Base-by-base conservation (phyloP, 2,329 filamentous ascomycete species). In the Trichophyton benhamiae region DNA sequence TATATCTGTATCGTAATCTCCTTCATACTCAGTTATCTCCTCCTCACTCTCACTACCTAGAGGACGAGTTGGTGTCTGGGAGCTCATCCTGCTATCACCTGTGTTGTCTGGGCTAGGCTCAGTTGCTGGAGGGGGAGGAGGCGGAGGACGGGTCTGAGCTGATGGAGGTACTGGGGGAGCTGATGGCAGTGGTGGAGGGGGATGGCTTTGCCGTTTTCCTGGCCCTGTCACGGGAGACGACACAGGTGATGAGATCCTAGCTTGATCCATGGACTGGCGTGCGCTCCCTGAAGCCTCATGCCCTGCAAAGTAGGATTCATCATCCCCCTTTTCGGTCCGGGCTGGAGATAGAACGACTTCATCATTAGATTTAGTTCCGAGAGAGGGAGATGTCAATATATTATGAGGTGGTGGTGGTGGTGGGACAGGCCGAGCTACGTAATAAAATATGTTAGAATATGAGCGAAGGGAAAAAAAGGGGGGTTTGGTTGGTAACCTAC, bases 1-100 rank as follows among this genome's bases (percentile, higher is more conserved):
- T 70, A 97, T 97, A 71, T 97, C 94, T 5, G 94, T 97, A 68
- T 97, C 94, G 71, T 97, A 97, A 70, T 97, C 94, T 5, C 92
- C 94, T 71, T 99, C 94, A 70, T 97, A 97, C 70, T 96, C 92
- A 0, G 90, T 95, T 38, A 90, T 82, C 69, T 95, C 91, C 63
- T 88, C 89, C 63, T 87, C 87, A 27, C 84, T 86, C 13, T 87
- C 86, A 46, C 81, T 76, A 76, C 81, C 63, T 77, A 77, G 62
- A 76, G 64, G 79, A 70, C 60, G 75, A 60, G 75, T 74, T 15
- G 80, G 76, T 11, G 78, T 75, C 9, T 75, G 67, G 15, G 65
- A 65, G 59, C 69, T 73, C 11, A 61, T 65, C 57, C 77, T 77
- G 60, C 78, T 79, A 66, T 87, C 83, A 57, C 77, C 75, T 1